Base-by-base conservation (phyloP, 345 rosid species). In the Rubroshorea leprosula region DNA sequence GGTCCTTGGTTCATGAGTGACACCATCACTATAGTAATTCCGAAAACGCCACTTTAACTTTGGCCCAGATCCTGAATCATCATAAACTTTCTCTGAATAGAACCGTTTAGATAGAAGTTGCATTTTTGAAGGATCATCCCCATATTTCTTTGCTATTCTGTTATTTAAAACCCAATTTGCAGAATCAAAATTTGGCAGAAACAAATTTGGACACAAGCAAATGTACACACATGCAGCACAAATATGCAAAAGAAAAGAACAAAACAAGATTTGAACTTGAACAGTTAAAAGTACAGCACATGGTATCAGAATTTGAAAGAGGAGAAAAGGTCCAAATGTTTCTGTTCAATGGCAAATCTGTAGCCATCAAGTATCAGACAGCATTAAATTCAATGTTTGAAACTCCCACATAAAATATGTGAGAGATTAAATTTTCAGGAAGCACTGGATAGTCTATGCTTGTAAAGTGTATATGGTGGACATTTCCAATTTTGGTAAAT, bases 41-140 rank as follows among this genome's bases (percentile, higher is more conserved):
- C 85, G 73, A 60, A 64, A 76, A 6, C 91, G 91, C 95, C 89
- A 85, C 61, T 86, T 82, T 68, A 86, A 38, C 7, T 66, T 73
- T 64, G 87, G 87, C 62, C 63, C 72, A 19, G 82, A 80, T 8
- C 69, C 64, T 62, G 89, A 67, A 75, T 85, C 99, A 54, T 76
- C 77, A 71, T 76, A 89, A 67, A 93, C 85, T 60, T 73, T 70
- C 86, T 93, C 94, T 0, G 80, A 66, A 61, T 83, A 89, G 81
- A 93, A 86, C 73, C 79, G 78, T 68, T 75, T 86, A 5, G 79
- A 61, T 67, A 89, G 55, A 56, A 64, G 78, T 50, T 61, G 64
- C 84, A 79, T 81, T 56, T 61, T 70, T 76, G 73, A 65, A 61
- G 80, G 72, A 69, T 84, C 78, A 47, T 85, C 64, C 45, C n/a